Evolutionary conservation across 1,284 basidiomycete species (phyloP).

Genomic region (Boletus semigastroideus): DNA sequence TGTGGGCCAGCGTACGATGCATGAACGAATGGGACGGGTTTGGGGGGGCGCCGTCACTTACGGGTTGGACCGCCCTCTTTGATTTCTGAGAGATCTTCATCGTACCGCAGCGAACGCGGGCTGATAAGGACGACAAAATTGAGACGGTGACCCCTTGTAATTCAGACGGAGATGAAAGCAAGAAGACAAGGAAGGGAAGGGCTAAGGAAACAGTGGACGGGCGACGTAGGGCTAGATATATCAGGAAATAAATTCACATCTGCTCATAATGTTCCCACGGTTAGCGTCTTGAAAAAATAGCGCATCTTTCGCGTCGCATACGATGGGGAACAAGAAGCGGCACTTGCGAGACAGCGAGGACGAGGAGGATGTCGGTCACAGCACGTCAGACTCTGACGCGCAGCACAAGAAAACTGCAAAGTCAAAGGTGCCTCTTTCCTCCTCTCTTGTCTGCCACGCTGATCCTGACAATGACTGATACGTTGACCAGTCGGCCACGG

Average conservation of each 20-base stretch:
- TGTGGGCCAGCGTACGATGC: constrained; percentile 35
- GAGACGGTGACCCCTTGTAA: constrained; percentile 6
- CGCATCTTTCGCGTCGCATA: background rate
- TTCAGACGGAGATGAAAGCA: constrained; percentile 13
- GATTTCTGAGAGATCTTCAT: constrained; percentile 83
- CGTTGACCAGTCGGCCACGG: background rate
- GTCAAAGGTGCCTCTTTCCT: constrained; percentile 18
- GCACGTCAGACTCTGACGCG: constrained; percentile 14
- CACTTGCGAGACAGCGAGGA: constrained; percentile 32
- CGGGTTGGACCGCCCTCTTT: constrained; percentile 72
- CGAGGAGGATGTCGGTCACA: constrained; percentile 21
- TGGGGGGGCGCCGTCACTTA: constrained; percentile 27
- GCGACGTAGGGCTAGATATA: constrained; percentile 35
- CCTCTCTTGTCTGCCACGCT: background rate
- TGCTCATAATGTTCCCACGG: constrained; percentile 13
- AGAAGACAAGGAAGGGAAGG: constrained; percentile 19
- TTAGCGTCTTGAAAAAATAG: background rate
- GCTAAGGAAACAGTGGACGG: constrained; percentile 8
- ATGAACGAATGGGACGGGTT: constrained; percentile 27
- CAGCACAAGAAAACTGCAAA: constrained; percentile 2
- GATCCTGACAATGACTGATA: background rate
- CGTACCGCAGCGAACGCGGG: constrained; percentile 52
- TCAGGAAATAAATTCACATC: constrained; percentile 32
- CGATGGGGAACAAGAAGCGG: constrained; percentile 28
- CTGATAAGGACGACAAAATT: constrained; percentile 24